A percentile compares a stretch with the other conserved stretches of the same genome.
Conservation (phyloP, 2,329 filamentous ascomycete genomes). For the Arachnopeziza araneosa region DNA sequence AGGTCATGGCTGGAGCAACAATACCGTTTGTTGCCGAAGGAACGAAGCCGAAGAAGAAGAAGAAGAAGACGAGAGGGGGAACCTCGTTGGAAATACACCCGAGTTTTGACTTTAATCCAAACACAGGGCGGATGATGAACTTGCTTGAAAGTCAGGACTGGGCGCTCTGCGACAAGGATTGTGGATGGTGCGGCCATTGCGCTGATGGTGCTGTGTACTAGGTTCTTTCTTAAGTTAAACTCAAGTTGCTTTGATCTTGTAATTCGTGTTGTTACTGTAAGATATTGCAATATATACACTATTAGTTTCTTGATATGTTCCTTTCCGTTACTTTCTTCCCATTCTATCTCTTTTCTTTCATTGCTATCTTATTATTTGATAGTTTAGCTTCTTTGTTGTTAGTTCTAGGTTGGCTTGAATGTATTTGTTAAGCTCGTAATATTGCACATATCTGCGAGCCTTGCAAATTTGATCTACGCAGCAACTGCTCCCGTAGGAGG, state of each 20-base stretch:
- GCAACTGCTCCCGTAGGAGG: slow-evolving; percentile 7
- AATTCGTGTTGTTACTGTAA: too few relatives aligned
- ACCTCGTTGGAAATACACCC: slow-evolving; percentile 1
- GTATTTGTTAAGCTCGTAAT: too few relatives aligned
- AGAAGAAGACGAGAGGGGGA: not conserved
- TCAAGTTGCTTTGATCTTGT: too few relatives aligned
- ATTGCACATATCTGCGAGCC: slow-evolving; percentile 14
- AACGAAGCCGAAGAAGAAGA: not conserved
- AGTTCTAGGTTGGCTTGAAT: too few relatives aligned
- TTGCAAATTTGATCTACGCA: slow-evolving; percentile 13
- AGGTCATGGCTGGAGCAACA: not conserved
- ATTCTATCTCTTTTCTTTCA: too few relatives aligned
- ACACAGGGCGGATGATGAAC: slow-evolving; percentile 6
- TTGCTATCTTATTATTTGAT: too few relatives aligned
- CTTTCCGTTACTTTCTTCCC: too few relatives aligned
- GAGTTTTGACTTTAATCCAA: slow-evolving; percentile 4
- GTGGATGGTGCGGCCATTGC: slow-evolving; percentile 14
- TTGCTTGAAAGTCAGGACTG: slow-evolving; percentile 9
- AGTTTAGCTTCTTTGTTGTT: too few relatives aligned
- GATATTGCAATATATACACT: too few relatives aligned
- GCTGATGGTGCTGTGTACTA: slow-evolving; percentile 6
- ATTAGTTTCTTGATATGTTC: too few relatives aligned
- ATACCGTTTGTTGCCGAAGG: not conserved
- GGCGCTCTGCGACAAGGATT: slow-evolving; percentile 14
- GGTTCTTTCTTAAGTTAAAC: too few relatives aligned